phyloP scores from a whole-genome alignment of 345 rosid genomes.

The Murraya paniculata region DNA sequence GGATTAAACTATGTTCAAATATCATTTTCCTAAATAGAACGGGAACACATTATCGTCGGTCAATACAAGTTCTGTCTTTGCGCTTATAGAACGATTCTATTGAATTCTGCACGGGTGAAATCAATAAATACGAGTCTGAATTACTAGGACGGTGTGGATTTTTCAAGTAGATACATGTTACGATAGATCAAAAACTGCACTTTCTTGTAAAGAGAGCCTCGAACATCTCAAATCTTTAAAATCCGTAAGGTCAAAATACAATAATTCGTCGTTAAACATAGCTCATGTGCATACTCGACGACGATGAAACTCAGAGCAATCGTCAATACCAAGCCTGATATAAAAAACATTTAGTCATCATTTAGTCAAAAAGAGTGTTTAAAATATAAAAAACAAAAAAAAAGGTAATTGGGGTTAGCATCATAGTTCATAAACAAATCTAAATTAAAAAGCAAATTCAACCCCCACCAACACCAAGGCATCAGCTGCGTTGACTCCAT shows the following conservation, averaged over 20 bases:
- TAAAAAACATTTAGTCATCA: no score
- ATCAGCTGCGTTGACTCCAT: conserved; percentile 13
- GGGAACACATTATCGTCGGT: no score
- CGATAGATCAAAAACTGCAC: background rate
- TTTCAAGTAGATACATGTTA: no score
- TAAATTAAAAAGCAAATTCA: background rate
- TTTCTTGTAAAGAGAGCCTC: background rate
- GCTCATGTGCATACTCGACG: conserved; percentile 3
- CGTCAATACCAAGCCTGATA: background rate
- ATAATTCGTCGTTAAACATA: background rate
- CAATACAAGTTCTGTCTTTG: no score
- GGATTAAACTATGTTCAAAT: no score
- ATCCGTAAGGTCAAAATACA: background rate
- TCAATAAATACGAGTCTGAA: no score
- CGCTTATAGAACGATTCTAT: no score
- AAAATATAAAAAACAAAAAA: no score
- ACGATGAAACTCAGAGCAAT: background rate
- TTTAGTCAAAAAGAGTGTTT: conserved; percentile 7
- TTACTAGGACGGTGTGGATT: no score
- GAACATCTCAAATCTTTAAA: background rate
- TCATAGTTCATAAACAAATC: background rate
- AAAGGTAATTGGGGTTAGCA: background rate
- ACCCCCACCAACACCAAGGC: conserved; percentile 4
- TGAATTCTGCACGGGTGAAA: no score
- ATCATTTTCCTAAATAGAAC: no score